phyloP scores from a whole-genome alignment of 768 basidiomycete species.

The Cystoderma amianthinum region DNA sequence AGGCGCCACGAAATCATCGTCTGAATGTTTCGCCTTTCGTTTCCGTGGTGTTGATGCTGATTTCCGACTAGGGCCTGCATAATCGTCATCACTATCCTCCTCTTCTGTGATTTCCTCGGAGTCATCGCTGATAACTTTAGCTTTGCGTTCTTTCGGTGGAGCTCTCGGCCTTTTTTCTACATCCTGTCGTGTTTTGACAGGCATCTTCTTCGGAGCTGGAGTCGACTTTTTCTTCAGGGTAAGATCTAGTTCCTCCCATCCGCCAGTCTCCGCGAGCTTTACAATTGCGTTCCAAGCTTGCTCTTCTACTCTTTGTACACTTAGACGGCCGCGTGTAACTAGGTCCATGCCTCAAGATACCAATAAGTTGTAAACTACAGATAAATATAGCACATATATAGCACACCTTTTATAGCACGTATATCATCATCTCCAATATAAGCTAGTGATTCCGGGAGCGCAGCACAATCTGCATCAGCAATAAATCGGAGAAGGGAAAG shows the following conservation, averaged over 20 bases:
- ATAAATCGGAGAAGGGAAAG: constrained; percentile 68
- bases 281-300: constrained; percentile 59
- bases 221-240: constrained; percentile 24
- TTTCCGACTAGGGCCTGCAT: constrained; percentile 1
- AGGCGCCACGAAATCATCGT: background rate
- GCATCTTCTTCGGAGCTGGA: background rate
- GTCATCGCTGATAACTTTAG: background rate
- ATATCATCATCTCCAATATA: constrained; percentile 64
- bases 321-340: constrained; percentile 74
- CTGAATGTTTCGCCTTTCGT: constrained; percentile 2
- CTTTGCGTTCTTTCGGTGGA: background rate
- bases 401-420: constrained; percentile 55
- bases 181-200: constrained; percentile 2
- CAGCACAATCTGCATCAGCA: constrained; percentile 25
- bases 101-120: background rate
- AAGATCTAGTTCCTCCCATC: constrained; percentile 59
- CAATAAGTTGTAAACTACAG: constrained; percentile 1
- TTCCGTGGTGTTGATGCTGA: constrained; percentile 5
- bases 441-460: constrained; percentile 44
- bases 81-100: background rate
- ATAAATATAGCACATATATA: background rate
- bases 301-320: constrained; percentile 75
- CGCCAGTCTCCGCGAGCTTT: constrained; percentile 62
- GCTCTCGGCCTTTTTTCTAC: background rate
- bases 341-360: constrained; percentile 62